Base-by-base conservation (phyloP, 768 basidiomycete genomes). In the Ramaria rubella region DNA sequence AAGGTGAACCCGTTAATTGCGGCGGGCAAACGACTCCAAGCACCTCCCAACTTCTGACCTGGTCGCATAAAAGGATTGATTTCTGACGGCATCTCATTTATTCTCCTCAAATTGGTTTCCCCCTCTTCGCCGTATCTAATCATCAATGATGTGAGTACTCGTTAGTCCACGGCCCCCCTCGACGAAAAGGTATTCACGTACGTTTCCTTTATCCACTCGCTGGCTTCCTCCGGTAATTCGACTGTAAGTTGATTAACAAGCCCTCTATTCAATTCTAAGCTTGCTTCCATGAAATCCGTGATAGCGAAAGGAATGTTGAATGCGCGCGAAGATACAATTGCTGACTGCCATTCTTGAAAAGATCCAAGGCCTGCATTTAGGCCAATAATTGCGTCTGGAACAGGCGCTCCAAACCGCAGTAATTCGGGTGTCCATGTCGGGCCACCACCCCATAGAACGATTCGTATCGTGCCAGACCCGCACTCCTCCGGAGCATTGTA, bases 331-430 rank as follows among this genome's bases (percentile, higher is more conserved):
- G 50, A 31, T 4, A 55, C 52, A 8, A 58, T 53, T 23, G 17
- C 36, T 3, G 58, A 31, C 14, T 51, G 52, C 77, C 77, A 79
- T 14, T 67, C 61, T 3, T 53, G 57, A 59, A 75, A 75, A 30
- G 68, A 61, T 30, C 67, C 65, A 23, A 76, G 60, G 26, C 73
- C 75, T 2, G 75, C 74, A 58, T 76, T 74, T 44, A 68, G 64
- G 2, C 67, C 75, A 33, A 79, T 61, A 52, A 79, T 65, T 17
- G 72, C 77, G 59, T 79, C 73, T 1, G 78, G 73, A 14, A 40
- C 12, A 9, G 43, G 34, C 21, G 42, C 49, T 15, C 48, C 48
- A 38, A 42, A 33, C n/a, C 44, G n/a, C 26, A 65, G 42, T 23
- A 65, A 34, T 31, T 45, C 57, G 21, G 57, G 40, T 26, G 57